Percentiles rank a stretch among this genome's conserved stretches.
Conservation (phyloP, 768 basidiomycete species). For the Podaxis sp. region DNA sequence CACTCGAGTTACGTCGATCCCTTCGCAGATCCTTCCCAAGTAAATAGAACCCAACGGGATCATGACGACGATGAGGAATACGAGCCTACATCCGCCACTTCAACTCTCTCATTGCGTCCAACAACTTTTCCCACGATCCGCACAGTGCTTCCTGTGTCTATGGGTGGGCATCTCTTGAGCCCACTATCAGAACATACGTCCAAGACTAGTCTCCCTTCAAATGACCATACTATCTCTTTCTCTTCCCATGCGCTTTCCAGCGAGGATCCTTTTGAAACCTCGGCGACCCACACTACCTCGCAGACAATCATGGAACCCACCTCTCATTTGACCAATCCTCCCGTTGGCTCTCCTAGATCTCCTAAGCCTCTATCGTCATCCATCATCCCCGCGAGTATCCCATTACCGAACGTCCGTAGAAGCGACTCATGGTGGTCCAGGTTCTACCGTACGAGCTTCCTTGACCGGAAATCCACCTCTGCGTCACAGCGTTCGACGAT, state of each 20-base stretch:
- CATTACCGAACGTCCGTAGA: slow-evolving; percentile 47
- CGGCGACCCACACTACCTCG: slow-evolving; percentile 24
- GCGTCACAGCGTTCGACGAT: slow-evolving; percentile 21
- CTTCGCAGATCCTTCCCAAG: slow-evolving; percentile 37
- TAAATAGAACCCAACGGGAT: slow-evolving; percentile 17
- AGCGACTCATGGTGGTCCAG: slow-evolving; percentile 79
- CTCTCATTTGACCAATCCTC: slow-evolving; percentile 26
- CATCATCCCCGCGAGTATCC: slow-evolving; percentile 15
- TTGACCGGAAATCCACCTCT: slow-evolving; percentile 52
- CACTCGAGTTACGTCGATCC: slow-evolving; percentile 43
- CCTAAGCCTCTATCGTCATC: slow-evolving; percentile 16
- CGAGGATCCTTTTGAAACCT: slow-evolving; percentile 23
- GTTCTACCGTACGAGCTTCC: slow-evolving; percentile 60
- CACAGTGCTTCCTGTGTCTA: slow-evolving; percentile 29
- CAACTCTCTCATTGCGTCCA: slow-evolving; percentile 13
- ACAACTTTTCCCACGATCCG: slow-evolving; percentile 22
- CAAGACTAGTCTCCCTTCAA: slow-evolving; percentile 25
- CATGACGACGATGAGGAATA: slow-evolving; percentile 9
- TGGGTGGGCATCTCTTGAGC: slow-evolving; percentile 29
- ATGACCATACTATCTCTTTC: slow-evolving; percentile 23
- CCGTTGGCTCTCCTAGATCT: slow-evolving; percentile 34
- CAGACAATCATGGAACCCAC: slow-evolving; percentile 20
- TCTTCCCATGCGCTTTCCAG: slow-evolving; percentile 25
- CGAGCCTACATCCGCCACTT: slow-evolving; percentile 14
- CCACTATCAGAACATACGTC: slow-evolving; percentile 36